Evolutionary conservation across 1,139 yeast genomes (phyloP).

Genomic region (Geotrichum klebahnii): DNA sequence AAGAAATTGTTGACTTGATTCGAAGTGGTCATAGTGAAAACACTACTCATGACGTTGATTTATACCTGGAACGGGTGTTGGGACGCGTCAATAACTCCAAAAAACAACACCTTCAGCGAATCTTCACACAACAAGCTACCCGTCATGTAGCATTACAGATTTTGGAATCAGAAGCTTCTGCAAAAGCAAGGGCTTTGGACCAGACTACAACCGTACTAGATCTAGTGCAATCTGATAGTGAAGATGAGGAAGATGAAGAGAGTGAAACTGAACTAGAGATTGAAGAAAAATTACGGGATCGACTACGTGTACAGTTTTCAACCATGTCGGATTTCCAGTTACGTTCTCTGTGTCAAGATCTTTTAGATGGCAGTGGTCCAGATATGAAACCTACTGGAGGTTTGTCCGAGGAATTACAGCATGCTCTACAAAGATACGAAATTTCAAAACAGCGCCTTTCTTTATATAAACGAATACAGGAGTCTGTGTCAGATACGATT

Average conservation of each 20-base stretch:
- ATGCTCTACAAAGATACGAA: constrained; percentile 2
- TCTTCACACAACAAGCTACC: constrained; percentile 16
- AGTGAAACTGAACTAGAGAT: not conserved
- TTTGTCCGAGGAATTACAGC: not conserved
- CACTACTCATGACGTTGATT: too few relatives aligned
- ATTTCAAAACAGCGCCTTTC: not conserved
- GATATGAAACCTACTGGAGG: constrained; percentile 6
- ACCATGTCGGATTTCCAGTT: constrained; percentile 7
- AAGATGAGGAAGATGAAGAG: constrained; percentile 2
- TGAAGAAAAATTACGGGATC: constrained; percentile 8
- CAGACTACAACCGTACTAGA: constrained; percentile 11
- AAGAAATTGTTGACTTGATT: not conserved
- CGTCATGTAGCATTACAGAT: constrained; percentile 18
- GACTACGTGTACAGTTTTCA: constrained; percentile 7
- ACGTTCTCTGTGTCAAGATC: constrained; percentile 7
- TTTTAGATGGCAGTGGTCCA: constrained; percentile 9
- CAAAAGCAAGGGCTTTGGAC: constrained; percentile 9
- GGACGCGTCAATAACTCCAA: constrained; percentile 9
- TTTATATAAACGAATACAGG: constrained; percentile 2
- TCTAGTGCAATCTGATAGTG: constrained; percentile 12
- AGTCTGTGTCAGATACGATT: constrained; percentile 2
- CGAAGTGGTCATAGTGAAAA: not conserved
- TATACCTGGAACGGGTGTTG: constrained; percentile 11
- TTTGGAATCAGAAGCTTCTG: constrained; percentile 11
- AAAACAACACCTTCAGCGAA: constrained; percentile 10